Base-by-base conservation (phyloP, 345 rosid species). In the Lepidium aucheri region DNA sequence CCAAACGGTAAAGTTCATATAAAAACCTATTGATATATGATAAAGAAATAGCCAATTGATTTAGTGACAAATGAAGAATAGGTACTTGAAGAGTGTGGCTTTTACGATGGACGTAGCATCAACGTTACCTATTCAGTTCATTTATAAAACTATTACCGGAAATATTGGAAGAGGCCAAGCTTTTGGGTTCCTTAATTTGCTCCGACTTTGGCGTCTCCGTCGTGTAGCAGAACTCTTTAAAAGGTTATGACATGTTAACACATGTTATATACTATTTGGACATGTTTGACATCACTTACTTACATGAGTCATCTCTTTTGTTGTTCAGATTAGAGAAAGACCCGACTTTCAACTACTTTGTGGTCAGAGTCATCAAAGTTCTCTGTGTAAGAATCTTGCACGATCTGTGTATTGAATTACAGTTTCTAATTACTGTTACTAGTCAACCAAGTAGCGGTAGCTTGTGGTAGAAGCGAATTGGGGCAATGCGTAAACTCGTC, bases 71-170 rank as follows among this genome's bases (percentile, higher is more conserved):
- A 24, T 49, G 8, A 15, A 53, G 1, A 30, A 14, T 35, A 55
- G 98, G 82, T 92, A 92, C 22, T 73, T 86, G 24, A 80, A 80
- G 47, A 76, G 74, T 5, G 43, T 82, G 50, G 73, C 83, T 79
- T 86, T 94, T 80, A 67, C 82, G 2, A 85, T 90, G 97, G 99
- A 94, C 61, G 83, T 94, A 15, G 90, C 91, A 17, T 88, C 99
- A 6, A 90, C 96, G 15, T 42, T 90, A 35, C 99, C 96, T n/a
- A 84, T 85, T 56, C 88, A 71, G 30, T 16, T 52, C 35, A 71
- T 90, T 43, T 84, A 79, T 73, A 80, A 80, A 75, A 17, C 80
- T 6, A 26, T 85, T 50, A 74, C 80, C 0, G 86, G 86, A 14
- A 58, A 68, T 78, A 5, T 35, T 58, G 63, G 59, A 40, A n/a